Base-by-base conservation (phyloP, 2,329 filamentous ascomycete species). In the Apiospora koreana region DNA sequence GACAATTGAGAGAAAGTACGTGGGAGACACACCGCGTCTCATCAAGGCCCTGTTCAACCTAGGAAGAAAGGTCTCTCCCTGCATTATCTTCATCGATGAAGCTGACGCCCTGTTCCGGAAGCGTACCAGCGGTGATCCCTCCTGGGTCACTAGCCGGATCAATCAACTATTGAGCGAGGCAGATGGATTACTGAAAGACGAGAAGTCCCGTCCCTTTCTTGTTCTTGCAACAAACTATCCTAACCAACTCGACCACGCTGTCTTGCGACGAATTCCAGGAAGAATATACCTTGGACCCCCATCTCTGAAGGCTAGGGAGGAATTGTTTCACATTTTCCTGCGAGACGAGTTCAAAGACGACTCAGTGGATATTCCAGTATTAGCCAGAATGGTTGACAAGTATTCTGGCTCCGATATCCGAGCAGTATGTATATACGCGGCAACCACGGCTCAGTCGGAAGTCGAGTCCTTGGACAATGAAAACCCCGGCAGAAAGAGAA, bases 1-100 rank as follows among this genome's bases (percentile, higher is more conserved):
- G 35, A 91, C 93, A 77, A 93, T 94, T 77, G 91, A 93, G 74
- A 91, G 93, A 78, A 88, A 93, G 38, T 94, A 93, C 74, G 91
- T 93, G 31, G 92, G 92, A 79, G 92, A 94, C 62, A 91, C 92
- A 75, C 92, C 92, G 43, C 94, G 94, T 81, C 89, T 91, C 76
- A 91, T 94, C 68, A 90, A 92, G 72, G 92, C 85, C 93, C 84
- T 94, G 9, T 94, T 94, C 81, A 82, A 82, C 67, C 87, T 89
- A 73, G 92, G 92, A 50, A 89, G 91, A 65, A 80, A 83, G 73
- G 93, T 94, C 78, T 87, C 91, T 18, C 92, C 92, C 43, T 89
- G 91, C 3, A 94, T 94, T 80, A 91, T 94, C 72, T 94, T 94
- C 81, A 94, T 94, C 73, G 92, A 94, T 77, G 92, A 94, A 78